Conservation (phyloP, 1,284 basidiomycete genomes). For the Puccinia triticina region DNA sequence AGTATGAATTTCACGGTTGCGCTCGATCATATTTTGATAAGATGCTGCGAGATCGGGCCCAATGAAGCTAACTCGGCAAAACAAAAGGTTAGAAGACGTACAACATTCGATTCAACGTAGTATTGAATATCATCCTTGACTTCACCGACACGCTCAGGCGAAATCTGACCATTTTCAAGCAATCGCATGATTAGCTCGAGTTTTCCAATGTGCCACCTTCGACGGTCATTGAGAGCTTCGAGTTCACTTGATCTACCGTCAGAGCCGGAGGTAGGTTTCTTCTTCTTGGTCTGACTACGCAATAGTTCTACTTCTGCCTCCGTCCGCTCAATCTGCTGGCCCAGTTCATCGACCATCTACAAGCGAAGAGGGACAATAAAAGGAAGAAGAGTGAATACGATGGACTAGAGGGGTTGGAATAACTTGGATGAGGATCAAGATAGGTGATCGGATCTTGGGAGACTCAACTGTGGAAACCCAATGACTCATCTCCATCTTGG, state of each 20-base stretch:
- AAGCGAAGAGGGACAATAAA: background rate
- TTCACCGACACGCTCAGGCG: slow-evolving; percentile 76
- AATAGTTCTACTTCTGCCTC: slow-evolving; percentile 95
- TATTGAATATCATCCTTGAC: slow-evolving; percentile 95
- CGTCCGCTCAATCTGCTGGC: slow-evolving; percentile 86
- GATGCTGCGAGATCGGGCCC: slow-evolving; percentile 4
- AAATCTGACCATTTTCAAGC: slow-evolving; percentile 88
- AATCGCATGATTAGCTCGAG: slow-evolving; percentile 91
- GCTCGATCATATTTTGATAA: slow-evolving; percentile 44
- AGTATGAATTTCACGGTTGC: slow-evolving; percentile 21
- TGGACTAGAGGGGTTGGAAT: background rate
- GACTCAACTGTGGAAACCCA: slow-evolving; percentile 70
- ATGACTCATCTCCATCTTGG: slow-evolving; percentile 84
- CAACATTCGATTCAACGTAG: slow-evolving; percentile 94
- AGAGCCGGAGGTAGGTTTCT: slow-evolving; percentile 73
- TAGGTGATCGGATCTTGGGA: background rate
- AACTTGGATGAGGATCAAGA: background rate
- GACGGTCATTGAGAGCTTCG: slow-evolving; percentile 86
- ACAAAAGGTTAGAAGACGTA: slow-evolving; percentile 64
- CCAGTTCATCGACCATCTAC: slow-evolving; percentile 82
- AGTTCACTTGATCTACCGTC: slow-evolving; percentile 74
- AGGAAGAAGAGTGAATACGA: background rate
- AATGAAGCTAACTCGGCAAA: background rate
- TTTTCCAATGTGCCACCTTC: slow-evolving; percentile 92
- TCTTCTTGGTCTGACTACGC: slow-evolving; percentile 76